Evolutionary conservation across 2,329 filamentous ascomycete genomes (phyloP).

Genomic region (Apiospora rasikravindrae): DNA sequence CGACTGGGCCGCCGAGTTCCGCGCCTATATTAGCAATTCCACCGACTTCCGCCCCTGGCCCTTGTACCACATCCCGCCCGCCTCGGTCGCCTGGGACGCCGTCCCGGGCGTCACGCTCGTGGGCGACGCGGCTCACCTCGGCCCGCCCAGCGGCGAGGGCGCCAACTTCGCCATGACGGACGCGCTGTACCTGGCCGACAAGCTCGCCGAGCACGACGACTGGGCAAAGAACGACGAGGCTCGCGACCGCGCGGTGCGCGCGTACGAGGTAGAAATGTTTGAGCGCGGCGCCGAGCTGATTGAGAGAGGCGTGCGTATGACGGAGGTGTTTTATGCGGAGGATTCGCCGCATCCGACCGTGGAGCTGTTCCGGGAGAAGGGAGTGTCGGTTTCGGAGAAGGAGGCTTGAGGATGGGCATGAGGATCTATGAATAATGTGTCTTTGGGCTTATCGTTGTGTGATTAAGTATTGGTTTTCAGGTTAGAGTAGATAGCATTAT

Average conservation of each 20-base stretch:
- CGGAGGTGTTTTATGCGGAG: neutral
- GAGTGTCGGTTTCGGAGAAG: neutral
- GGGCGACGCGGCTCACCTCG: constrained; percentile 55
- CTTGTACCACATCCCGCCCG: constrained; percentile 28
- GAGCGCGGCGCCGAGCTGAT: neutral
- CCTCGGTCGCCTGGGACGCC: constrained; percentile 41
- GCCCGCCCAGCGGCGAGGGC: constrained; percentile 51
- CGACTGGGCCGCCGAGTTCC: constrained; percentile 26
- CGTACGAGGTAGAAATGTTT: neutral
- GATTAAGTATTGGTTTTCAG: too few relatives aligned
- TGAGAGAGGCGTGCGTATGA: neutral
- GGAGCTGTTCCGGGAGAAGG: neutral
- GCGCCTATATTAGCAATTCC: constrained; percentile 25
- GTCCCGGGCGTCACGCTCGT: constrained; percentile 50
- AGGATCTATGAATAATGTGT: too few relatives aligned
- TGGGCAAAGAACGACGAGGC: neutral
- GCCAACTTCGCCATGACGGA: constrained; percentile 55
- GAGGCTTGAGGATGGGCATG: neutral
- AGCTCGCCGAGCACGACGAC: neutral
- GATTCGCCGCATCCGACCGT: neutral
- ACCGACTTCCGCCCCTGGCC: constrained; percentile 30
- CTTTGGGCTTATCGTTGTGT: too few relatives aligned
- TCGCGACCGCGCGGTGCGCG: neutral
- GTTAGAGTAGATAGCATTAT: too few relatives aligned
- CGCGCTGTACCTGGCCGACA: constrained; percentile 44